Conservation (phyloP, 345 rosid genomes). For the Ceriops tagal region DNA sequence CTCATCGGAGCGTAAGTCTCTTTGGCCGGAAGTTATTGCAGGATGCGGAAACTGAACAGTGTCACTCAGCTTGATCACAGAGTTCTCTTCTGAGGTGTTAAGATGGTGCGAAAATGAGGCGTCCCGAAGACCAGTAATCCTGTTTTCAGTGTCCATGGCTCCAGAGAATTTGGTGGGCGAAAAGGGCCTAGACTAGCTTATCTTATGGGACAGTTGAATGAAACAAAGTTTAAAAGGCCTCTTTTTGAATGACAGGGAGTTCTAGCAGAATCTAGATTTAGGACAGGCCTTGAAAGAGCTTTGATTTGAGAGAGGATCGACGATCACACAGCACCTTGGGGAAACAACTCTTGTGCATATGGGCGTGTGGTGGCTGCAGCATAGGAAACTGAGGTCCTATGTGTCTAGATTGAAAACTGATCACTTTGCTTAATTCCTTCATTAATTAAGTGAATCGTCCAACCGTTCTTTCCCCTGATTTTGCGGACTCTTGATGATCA, state of each 20-base stretch:
- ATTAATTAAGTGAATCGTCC: background rate
- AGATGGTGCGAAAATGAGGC: conserved; percentile 44
- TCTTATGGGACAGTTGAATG: background rate
- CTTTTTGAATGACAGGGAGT: conserved; percentile 6
- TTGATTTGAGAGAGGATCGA: background rate
- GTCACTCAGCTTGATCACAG: conserved; percentile 30
- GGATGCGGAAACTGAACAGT: conserved; percentile 22
- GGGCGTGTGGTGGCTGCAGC: conserved; percentile 4
- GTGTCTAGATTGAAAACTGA: background rate
- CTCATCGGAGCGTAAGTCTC: conserved; percentile 20
- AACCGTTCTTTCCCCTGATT: background rate
- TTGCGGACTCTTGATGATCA: background rate
- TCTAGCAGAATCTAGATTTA: background rate
- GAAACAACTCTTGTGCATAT: background rate
- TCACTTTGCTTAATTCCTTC: background rate
- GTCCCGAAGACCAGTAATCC: conserved; percentile 24
- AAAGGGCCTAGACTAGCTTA: background rate
- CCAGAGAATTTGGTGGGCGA: background rate
- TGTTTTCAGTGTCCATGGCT: conserved; percentile 30
- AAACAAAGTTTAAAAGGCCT: background rate
- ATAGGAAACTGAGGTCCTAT: conserved; percentile 12
- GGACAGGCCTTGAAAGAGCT: conserved; percentile 14
- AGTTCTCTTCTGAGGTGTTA: conserved; percentile 28
- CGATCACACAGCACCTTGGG: background rate
- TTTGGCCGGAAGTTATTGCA: conserved; percentile 19